Evolutionary conservation across 2,329 filamentous ascomycete genomes (phyloP), one percentile per base, ranked within the genome.

Genomic region (Huntiella savannae): DNA sequence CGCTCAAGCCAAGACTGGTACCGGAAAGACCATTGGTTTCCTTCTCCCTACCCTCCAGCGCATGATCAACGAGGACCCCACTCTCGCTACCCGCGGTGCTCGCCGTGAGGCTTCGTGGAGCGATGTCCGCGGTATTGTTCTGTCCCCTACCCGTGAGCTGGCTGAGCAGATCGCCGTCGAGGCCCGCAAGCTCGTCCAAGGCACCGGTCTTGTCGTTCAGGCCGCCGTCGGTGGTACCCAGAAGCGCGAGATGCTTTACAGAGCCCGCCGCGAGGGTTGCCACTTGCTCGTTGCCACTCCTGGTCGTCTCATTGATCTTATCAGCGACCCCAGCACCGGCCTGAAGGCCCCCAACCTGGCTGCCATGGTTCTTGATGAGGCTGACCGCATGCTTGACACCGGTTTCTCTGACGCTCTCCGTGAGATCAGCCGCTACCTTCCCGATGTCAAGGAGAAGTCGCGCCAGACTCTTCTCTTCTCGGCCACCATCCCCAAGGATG

Each of bases 361-460:
- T 60, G 92, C 91, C 54, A 71, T 98, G 40, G 86, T 96, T 53
- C 79, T 98, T 40, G 91, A 98, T 55, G 91, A 98, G 69, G 91
- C 91, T 56, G 91, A 98, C 63, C 83, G 91, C 55, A 95, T 98
- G 83, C 73, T 98, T 59, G 91, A 98, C 66, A 91, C 93, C 69
- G 91, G 82, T 2, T 88, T 88, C 56, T 68, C 78, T 48, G 66
- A 67, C 33, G 78, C 77, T 47, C 70, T 88, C 43, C 62, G 68
- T 43, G 60, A 72, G 1, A 83, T 88, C 47, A 63, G 75, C 47
- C 49, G 58, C 0, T 57, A 63, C 38, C 69, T 95, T 7, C 88
- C 88, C 3, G 63, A 70, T 40, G 70, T 71, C 5, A 55, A 59
- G 0, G 61, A 77, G 45, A 73, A 79, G 50, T 70, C 80, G 46